Percentiles rank a stretch among this genome's conserved stretches.
Evolutionary conservation across 2,329 filamentous ascomycete genomes (phyloP).

Genomic region (Huntiella abstrusa): DNA sequence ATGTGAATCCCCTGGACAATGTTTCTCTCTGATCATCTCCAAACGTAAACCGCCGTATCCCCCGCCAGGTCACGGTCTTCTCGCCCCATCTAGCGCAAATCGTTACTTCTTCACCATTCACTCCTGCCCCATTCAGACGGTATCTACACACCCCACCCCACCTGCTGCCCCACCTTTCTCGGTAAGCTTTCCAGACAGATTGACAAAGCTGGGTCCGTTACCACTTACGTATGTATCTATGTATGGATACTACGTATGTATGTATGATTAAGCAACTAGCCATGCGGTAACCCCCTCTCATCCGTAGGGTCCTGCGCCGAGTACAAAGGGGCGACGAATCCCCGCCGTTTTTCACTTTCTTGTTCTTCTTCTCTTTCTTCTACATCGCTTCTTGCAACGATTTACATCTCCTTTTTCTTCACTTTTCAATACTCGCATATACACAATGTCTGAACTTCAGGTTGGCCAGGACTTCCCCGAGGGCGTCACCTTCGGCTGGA

Average conservation of each 20-base stretch:
- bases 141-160: too few species aligned
- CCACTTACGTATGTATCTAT: too few species aligned
- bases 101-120: background rate
- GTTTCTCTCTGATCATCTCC: too few species aligned
- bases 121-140: too few species aligned
- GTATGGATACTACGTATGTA: background rate
- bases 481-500: constrained; percentile 66
- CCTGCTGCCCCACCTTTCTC: background rate
- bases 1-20: too few species aligned
- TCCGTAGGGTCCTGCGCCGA: background rate
- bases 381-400: background rate
- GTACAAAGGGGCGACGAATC: background rate
- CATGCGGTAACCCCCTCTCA: background rate
- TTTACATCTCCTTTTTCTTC: background rate
- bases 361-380: background rate
- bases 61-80: too few species aligned
- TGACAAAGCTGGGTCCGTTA: background rate
- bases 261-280: background rate
- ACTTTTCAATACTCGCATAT: constrained; percentile 4
- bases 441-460: constrained; percentile 45
- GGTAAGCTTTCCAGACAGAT: background rate
- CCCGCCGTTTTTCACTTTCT: background rate
- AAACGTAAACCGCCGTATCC: too few species aligned
- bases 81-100: background rate
- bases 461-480: constrained; percentile 69